phyloP scores from a whole-genome alignment of 305 asterid species.

The Nicotiana rustica region DNA sequence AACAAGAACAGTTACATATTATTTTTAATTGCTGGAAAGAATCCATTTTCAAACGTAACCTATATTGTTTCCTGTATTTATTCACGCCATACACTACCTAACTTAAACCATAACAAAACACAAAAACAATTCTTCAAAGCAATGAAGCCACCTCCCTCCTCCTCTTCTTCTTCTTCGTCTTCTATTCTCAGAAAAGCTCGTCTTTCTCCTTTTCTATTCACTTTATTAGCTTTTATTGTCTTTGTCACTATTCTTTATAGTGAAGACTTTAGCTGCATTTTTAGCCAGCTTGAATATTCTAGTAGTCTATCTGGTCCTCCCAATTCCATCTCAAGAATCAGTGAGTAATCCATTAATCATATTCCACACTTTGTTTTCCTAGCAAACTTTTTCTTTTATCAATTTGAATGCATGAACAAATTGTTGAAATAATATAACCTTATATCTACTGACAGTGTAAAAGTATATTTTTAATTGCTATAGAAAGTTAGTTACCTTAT shows the following conservation, averaged over 20 bases:
- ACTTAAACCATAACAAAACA: neutral
- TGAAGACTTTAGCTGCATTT: slow-evolving; percentile 70
- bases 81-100: slow-evolving; percentile 30
- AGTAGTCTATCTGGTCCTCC: slow-evolving; percentile 37
- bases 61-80: slow-evolving; percentile 38
- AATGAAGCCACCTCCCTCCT: slow-evolving; percentile 58
- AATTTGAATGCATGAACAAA: neutral
- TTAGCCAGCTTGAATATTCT: slow-evolving; percentile 53
- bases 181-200: slow-evolving; percentile 56
- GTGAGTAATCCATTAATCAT: slow-evolving; percentile 37
- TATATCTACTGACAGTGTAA: neutral
- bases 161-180: slow-evolving; percentile 53
- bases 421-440: neutral
- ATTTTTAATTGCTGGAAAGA: neutral
- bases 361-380: neutral
- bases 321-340: slow-evolving; percentile 42
- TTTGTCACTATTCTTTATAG: slow-evolving; percentile 73
- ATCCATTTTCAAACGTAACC: slow-evolving; percentile 24
- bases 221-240: slow-evolving; percentile 68
- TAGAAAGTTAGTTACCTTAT: neutral
- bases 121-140: slow-evolving; percentile 33
- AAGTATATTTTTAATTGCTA: neutral
- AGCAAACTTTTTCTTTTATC: neutral
- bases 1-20: neutral
- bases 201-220: slow-evolving; percentile 68